Percentiles rank a stretch among this genome's conserved stretches.
Conservation (phyloP, 2,329 filamentous ascomycete species). For the Paraphoma chrysanthemicola region DNA sequence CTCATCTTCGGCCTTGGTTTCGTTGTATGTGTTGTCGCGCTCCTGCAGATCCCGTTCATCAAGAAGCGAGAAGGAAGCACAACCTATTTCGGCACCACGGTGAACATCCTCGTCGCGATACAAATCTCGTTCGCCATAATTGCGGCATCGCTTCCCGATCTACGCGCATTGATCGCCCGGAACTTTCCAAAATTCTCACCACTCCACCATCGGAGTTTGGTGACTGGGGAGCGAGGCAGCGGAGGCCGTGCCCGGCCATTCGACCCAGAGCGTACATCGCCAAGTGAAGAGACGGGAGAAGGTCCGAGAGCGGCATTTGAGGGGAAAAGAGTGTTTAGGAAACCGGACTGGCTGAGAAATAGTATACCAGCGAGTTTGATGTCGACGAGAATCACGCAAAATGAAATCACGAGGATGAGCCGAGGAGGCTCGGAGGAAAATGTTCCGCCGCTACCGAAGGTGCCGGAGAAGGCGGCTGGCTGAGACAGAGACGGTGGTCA, state of each 20-base stretch:
- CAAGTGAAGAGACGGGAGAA: not conserved
- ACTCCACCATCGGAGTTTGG: constrained; percentile 28
- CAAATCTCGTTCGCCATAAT: constrained; percentile 35
- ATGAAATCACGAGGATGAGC: constrained; percentile 8
- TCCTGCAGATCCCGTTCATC: constrained; percentile 38
- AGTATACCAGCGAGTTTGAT: constrained; percentile 27
- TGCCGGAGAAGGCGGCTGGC: not conserved
- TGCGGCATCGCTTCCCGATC: constrained; percentile 33
- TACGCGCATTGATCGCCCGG: constrained; percentile 29
- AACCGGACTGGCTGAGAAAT: constrained; percentile 30
- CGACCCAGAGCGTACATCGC: constrained; percentile 7
- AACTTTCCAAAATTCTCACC: constrained; percentile 29
- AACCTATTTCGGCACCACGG: constrained; percentile 32
- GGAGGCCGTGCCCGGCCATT: not conserved
- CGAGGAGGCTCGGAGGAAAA: not conserved
- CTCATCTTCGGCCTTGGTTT: constrained; percentile 34
- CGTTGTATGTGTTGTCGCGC: constrained; percentile 33
- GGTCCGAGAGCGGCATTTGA: constrained; percentile 7
- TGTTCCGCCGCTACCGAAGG: not conserved
- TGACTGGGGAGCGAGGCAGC: constrained; percentile 5
- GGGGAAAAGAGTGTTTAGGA: constrained; percentile 11
- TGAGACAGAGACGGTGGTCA: not conserved
- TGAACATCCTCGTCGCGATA: constrained; percentile 36
- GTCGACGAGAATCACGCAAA: constrained; percentile 20
- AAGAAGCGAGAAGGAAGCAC: constrained; percentile 21